Percentiles rank a stretch among this genome's conserved stretches.
Conservation (phyloP, 2,329 filamentous ascomycete genomes). For the Pseudogymnoascus sp. region DNA sequence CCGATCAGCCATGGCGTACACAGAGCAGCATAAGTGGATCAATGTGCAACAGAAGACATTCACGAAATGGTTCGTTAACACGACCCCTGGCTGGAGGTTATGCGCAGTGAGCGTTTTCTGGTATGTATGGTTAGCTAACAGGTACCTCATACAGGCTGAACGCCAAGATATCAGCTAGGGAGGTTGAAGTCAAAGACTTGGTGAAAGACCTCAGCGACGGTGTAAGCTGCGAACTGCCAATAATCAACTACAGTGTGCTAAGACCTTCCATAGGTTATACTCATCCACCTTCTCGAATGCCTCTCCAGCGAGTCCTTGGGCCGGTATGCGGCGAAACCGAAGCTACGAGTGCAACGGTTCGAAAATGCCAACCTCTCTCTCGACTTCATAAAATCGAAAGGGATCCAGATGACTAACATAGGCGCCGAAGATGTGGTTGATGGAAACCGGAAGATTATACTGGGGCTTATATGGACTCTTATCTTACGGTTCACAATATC, state of each 20-base stretch:
- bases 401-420: slow-evolving; percentile 97
- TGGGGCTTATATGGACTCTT: slow-evolving; percentile 95
- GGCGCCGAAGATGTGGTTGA: slow-evolving; percentile 97
- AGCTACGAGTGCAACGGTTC: slow-evolving; percentile 90
- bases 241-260: slow-evolving; percentile 12
- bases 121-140: not conserved
- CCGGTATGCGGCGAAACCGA: slow-evolving; percentile 92
- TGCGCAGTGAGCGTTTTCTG: slow-evolving; percentile 16
- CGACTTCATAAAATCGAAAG: slow-evolving; percentile 81
- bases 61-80: slow-evolving; percentile 69
- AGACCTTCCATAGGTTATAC: slow-evolving; percentile 56
- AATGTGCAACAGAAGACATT: slow-evolving; percentile 97
- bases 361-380: slow-evolving; percentile 96
- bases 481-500: slow-evolving; percentile 98
- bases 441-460: slow-evolving; percentile 93
- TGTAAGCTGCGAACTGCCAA: slow-evolving; percentile 45
- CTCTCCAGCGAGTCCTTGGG: slow-evolving; percentile 90
- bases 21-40: slow-evolving; percentile 59
- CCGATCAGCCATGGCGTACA: slow-evolving; percentile 45
- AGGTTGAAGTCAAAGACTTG: slow-evolving; percentile 75
- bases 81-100: not conserved
- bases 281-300: slow-evolving; percentile 95
- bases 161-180: slow-evolving; percentile 75
- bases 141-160: slow-evolving; percentile 60
- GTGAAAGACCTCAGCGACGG: slow-evolving; percentile 88